Percentiles rank a stretch among this genome's conserved stretches.
These are phyloP conservation scores for Cladophialophora yegresii DNA, from an alignment of 2,329 filamentous ascomycete genomes.

Conservation along the genomic window DNA sequence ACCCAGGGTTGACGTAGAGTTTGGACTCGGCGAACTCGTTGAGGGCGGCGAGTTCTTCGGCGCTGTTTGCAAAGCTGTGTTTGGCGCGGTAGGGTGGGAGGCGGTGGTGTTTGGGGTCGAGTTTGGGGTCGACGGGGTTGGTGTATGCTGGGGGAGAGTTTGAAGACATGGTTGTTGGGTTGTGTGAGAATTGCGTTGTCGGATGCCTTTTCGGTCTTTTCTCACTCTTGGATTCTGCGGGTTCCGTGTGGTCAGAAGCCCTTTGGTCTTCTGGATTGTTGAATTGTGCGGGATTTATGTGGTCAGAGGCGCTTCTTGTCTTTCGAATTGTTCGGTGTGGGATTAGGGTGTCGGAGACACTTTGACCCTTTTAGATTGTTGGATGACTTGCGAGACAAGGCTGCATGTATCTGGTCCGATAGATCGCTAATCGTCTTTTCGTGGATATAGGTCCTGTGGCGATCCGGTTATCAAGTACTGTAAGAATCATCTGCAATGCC, in stretches of 20 bases:
- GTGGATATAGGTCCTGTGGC: background rate
- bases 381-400: background rate
- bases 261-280: no score
- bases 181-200: background rate
- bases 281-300: no score
- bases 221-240: no score
- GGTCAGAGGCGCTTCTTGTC: no score
- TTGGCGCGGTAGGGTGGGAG: constrained; percentile 23
- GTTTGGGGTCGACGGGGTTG: constrained; percentile 3
- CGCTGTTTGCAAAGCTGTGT: constrained; percentile 21
- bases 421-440: background rate
- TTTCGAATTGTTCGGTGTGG: no score
- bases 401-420: background rate
- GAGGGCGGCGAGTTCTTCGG: constrained; percentile 25
- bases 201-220: no score
- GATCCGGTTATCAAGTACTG: background rate
- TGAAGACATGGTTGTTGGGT: constrained; percentile 2
- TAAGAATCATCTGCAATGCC: background rate
- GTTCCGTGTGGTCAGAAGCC: no score
- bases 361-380: no score
- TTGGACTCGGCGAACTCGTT: constrained; percentile 24
- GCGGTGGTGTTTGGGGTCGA: constrained; percentile 8
- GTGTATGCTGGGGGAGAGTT: constrained; percentile 21
- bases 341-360: no score
- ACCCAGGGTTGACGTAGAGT: constrained; percentile 18